Evolutionary conservation across 2,329 filamentous ascomycete genomes (phyloP), one percentile per base, ranked within the genome.

Genomic region (Ophiostoma himal-ulmi): DNA sequence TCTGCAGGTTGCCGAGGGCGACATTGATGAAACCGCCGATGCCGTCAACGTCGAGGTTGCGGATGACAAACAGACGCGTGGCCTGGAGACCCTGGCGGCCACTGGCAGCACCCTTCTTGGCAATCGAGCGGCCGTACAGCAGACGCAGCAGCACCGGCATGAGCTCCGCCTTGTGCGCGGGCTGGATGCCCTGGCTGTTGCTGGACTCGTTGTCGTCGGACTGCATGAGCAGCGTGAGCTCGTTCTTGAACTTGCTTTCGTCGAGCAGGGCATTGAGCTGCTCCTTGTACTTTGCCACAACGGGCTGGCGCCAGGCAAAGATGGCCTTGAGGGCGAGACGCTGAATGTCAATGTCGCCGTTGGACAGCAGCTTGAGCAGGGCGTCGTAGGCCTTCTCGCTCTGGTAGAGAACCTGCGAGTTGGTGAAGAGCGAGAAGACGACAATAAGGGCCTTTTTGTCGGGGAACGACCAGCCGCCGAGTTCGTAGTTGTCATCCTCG

Each of bases 321-420:
- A 99, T 86, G 10, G 91, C 91, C 78, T 93, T 94, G 48, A 99
- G 83, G 0, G 93, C 89, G 65, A 90, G 87, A 74, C 91, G 94
- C 78, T 99, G 95, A 20, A 97, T 87, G 74, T 97, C 94, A 3
- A 89, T 85, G 77, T 99, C 95, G 75, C 95, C 95, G 77, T 97
- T 97, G 62, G 89, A 87, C 74, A 97, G 83, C 30, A 97, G 84
- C 41, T 85, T 83, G 22, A 97, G 82, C 34, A 98, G 82, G 20
- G 92, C 88, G 8, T 86, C 81, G 75, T 94, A 91, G 0, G 97
- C 94, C 70, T 92, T 89, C 11, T 88, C 83, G 41, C 91, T 86
- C 76, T 88, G 91, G 79, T 89, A 98, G 4, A 99, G 82, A 0
- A 93, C 93, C 75, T 85, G 91, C 0, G 95, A 93, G 76, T 99